Conservation (phyloP, 176 grass and related monocot genomes). For the Carex scoparia region DNA sequence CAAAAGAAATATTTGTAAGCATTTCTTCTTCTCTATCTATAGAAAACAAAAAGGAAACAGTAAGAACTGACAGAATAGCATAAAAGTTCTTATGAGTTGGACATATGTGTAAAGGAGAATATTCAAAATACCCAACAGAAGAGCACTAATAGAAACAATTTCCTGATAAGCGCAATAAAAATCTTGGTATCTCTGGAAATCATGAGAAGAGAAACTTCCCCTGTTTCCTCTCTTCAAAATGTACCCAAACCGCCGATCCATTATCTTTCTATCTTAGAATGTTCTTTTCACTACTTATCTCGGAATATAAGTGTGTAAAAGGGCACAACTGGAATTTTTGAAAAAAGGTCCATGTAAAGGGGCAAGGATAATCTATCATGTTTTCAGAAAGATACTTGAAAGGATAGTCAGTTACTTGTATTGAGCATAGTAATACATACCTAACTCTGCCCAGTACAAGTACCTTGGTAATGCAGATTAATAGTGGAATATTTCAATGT, state of each 20-base stretch:
- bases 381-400: not conserved
- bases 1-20: constrained; percentile 67
- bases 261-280: not conserved
- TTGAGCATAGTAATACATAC: not conserved
- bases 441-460: not conserved
- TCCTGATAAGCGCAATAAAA: not conserved
- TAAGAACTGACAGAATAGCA: constrained; percentile 9
- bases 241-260: not conserved
- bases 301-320: not conserved
- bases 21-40: constrained; percentile 81
- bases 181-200: not conserved
- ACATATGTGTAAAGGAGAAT: not conserved
- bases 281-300: not conserved
- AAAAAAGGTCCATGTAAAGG: not conserved
- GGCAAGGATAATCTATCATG: not conserved
- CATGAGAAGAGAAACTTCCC: not conserved
- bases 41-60: constrained; percentile 15
- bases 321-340: not conserved
- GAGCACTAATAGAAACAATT: not conserved
- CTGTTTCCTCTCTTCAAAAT: not conserved
- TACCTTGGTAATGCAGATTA: not conserved
- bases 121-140: not conserved
- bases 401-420: not conserved
- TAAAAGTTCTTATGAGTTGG: not conserved
- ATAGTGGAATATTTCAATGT: not conserved